Evolutionary conservation across 176 grass and related monocot species (phyloP).

Genomic region (Triticum urartu): DNA sequence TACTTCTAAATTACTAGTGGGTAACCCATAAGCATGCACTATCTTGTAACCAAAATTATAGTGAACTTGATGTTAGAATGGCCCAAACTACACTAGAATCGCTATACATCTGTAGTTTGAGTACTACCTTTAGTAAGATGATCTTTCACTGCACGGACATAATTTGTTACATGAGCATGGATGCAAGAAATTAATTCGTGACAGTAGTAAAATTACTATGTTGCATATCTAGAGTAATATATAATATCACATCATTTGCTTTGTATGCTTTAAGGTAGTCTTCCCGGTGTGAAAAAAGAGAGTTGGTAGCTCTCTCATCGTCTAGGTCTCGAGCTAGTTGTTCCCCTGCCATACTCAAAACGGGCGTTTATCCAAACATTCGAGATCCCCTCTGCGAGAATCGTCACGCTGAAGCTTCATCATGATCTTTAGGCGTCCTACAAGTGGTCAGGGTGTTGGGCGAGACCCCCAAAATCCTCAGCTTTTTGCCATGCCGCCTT

Average conservation of each 20-base stretch:
- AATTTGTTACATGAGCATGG: background rate
- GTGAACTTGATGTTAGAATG: background rate
- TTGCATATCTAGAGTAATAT: background rate
- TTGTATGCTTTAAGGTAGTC: background rate
- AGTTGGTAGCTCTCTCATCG: too few species aligned
- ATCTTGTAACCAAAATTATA: background rate
- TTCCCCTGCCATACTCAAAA: background rate
- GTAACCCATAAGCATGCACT: background rate
- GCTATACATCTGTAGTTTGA: background rate
- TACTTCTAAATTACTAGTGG: background rate
- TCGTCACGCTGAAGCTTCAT: background rate
- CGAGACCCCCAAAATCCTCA: background rate
- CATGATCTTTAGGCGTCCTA: background rate
- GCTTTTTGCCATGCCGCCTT: background rate
- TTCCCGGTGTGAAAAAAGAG: background rate
- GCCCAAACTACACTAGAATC: background rate
- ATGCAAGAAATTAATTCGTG: background rate
- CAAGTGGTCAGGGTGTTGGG: background rate
- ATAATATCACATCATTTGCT: background rate
- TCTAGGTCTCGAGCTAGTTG: background rate
- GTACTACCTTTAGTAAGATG: too few species aligned
- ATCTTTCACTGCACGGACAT: background rate
- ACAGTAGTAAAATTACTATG: background rate
- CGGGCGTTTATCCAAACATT: background rate
- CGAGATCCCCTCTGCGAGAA: background rate